A percentile compares a stretch with the other conserved stretches of the same genome.
These are phyloP conservation scores for Curvularia eragrostidis DNA, from an alignment of 2,329 filamentous ascomycete species.

Conservation along the genomic window DNA sequence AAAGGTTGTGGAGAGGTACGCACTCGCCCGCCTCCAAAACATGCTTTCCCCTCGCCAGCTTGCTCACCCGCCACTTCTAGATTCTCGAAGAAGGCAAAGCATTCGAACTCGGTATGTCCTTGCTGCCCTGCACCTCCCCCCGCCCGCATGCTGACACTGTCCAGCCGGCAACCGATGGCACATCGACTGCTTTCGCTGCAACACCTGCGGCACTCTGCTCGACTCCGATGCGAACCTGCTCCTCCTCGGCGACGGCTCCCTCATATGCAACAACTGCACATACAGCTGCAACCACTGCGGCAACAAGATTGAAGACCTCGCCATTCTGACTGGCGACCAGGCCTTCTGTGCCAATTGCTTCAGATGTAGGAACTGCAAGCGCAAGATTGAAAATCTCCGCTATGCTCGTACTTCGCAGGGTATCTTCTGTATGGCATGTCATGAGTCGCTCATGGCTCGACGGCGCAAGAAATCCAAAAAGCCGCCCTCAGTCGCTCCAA, in stretches of 20 bases:
- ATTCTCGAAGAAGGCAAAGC: constrained; percentile 98
- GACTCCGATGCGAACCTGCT: constrained; percentile 98
- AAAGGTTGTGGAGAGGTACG: constrained; percentile 63
- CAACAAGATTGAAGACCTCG: constrained; percentile 97
- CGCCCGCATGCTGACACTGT: constrained; percentile 33
- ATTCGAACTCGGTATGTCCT: constrained; percentile 84
- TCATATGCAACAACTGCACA: constrained; percentile 99
- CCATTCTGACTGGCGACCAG: constrained; percentile 96
- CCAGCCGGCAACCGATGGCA: constrained; percentile 96
- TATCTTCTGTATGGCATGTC: constrained; percentile 99
- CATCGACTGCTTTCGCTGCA: constrained; percentile 98
- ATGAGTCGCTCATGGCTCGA: constrained; percentile 94
- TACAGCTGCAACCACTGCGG: constrained; percentile 97
- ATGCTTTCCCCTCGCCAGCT: constrained; percentile 11
- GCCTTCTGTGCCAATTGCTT: constrained; percentile 98
- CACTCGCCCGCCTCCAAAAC: constrained; percentile 7
- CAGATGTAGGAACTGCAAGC: constrained; percentile 96
- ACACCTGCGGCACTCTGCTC: constrained; percentile 91
- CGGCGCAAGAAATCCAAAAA: constrained; percentile 83
- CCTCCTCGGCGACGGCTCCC: constrained; percentile 92
- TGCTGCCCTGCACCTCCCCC: constrained; percentile 5
- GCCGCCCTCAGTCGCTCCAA: constrained; percentile 54
- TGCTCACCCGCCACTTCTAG: constrained; percentile 57
- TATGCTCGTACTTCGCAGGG: constrained; percentile 98
- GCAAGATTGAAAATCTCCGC: constrained; percentile 96